Evolutionary conservation across 345 rosid species (phyloP), one percentile per base, ranked within the genome.

Genomic region (Clarkia xantiana): DNA sequence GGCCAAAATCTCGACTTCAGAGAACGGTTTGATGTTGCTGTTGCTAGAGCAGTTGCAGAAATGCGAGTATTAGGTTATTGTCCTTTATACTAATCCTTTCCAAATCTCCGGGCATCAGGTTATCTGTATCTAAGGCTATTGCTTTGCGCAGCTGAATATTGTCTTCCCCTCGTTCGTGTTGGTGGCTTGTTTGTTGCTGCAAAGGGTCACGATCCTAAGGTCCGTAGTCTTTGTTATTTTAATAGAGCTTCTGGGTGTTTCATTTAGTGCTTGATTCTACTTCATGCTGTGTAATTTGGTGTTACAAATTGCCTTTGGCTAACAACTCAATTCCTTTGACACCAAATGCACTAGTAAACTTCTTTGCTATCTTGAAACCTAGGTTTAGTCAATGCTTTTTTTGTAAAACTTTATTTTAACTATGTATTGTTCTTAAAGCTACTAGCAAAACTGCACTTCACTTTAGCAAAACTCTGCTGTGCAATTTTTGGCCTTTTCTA

Each of bases 31-130:
- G 97, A 90, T 74, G 79, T 86, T 4, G 86, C 89, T 23, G 80
- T 86, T 38, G 96, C 97, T 53, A 86, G 97, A 77, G 96, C 94
- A 55, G 97, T 90, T 1, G 89, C 94, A 1, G 97, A 90, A 64
- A 77, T 90, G 96, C 79, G 95, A 75, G 69, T 86, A 44, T 71
- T 90, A 63, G 94, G 97, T 90, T 54, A 57, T 40, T 62, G 17
- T 47, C 19, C 54, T 14, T 49, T 60, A 9, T 3, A 11, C 42
- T 14, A 51, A 2, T 40, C 19, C 46, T 17, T 55, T 14, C 10
- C 42, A 44, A 18, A 6, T 3, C 1, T 15, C 5, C 19, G 4
- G 9, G 9, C 11, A 44, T 46, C 23, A 10, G 16, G 34, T 42
- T 19, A 16, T 22, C 29, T 25, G 17, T 20, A 45, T 18, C 61